Percentiles rank a stretch among this genome's conserved stretches.
Conservation (phyloP, 257 asterid species). For the Solanum megistacrolobum region DNA sequence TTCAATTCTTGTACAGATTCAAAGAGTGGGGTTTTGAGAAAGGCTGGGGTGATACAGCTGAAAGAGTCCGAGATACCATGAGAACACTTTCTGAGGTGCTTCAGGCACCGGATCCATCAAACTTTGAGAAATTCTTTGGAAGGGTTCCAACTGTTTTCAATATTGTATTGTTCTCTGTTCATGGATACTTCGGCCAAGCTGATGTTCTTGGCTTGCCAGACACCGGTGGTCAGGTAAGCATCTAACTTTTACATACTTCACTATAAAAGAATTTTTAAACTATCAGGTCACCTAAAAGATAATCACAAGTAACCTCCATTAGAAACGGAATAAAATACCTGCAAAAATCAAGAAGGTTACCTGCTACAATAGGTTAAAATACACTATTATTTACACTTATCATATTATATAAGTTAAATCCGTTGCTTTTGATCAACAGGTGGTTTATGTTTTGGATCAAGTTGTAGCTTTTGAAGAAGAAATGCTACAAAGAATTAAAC, state of each 20-base stretch:
- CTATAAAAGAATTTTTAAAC: neutral
- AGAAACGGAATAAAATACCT: neutral
- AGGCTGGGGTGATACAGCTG: slow-evolving; percentile 92
- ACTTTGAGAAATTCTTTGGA: slow-evolving; percentile 51
- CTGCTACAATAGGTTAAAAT: neutral
- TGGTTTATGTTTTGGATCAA: slow-evolving; percentile 94
- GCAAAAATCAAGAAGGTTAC: neutral
- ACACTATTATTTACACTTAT: neutral
- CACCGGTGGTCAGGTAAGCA: slow-evolving; percentile 86
- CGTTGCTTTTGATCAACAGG: slow-evolving; percentile 23
- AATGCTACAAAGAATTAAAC: slow-evolving; percentile 66
- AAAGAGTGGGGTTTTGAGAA: slow-evolving; percentile 87
- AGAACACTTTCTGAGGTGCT: slow-evolving; percentile 63
- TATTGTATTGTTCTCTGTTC: slow-evolving; percentile 70
- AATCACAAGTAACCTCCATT: neutral
- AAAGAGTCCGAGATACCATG: slow-evolving; percentile 66
- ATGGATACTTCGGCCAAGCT: slow-evolving; percentile 86
- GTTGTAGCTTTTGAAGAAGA: slow-evolving; percentile 86
- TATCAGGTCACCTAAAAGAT: neutral
- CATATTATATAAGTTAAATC: neutral
- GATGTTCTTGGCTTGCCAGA: slow-evolving; percentile 94
- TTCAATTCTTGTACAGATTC: slow-evolving; percentile 35
- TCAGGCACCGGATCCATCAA: slow-evolving; percentile 78
- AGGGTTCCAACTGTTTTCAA: slow-evolving; percentile 72
- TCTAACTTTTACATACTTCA: neutral